Conservation (phyloP, 1,284 basidiomycete genomes). For the Ceratobasidium sp. region DNA sequence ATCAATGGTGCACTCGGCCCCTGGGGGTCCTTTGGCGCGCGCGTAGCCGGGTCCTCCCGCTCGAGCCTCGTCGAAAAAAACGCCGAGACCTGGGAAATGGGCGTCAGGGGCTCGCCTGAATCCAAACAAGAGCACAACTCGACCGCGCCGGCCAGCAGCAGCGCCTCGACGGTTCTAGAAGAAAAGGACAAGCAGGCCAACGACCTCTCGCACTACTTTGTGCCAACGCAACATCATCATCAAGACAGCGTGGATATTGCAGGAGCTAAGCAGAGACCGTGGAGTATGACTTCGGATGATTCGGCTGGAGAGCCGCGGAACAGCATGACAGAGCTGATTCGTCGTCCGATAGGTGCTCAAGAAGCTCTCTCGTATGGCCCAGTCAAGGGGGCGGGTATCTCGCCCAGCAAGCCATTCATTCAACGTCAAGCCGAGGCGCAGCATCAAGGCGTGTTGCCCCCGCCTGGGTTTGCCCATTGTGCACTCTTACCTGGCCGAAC, state of each 20-base stretch:
- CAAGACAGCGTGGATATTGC: conserved; percentile 26
- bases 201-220: conserved; percentile 17
- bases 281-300: conserved; percentile 28
- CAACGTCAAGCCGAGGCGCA: neutral
- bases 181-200: neutral
- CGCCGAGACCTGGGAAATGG: conserved; percentile 47
- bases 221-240: neutral
- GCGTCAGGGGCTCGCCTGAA: conserved; percentile 24
- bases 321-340: conserved; percentile 36
- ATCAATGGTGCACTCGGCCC: conserved; percentile 65
- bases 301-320: neutral
- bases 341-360: conserved; percentile 5
- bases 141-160: conserved; percentile 8
- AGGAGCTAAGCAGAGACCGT: conserved; percentile 23
- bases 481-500: conserved; percentile 83
- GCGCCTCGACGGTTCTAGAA: conserved; percentile 18
- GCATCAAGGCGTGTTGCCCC: conserved; percentile 56
- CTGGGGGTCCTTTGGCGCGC: conserved; percentile 29
- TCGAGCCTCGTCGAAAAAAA: conserved; percentile 15
- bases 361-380: conserved; percentile 26
- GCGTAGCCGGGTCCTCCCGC: conserved; percentile 1
- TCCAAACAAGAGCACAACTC: neutral
- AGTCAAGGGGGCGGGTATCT: conserved; percentile 6
- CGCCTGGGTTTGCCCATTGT: conserved; percentile 77
- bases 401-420: conserved; percentile 25